phyloP scores from a whole-genome alignment of 345 rosid species.

The Melaleuca quinquenervia region DNA sequence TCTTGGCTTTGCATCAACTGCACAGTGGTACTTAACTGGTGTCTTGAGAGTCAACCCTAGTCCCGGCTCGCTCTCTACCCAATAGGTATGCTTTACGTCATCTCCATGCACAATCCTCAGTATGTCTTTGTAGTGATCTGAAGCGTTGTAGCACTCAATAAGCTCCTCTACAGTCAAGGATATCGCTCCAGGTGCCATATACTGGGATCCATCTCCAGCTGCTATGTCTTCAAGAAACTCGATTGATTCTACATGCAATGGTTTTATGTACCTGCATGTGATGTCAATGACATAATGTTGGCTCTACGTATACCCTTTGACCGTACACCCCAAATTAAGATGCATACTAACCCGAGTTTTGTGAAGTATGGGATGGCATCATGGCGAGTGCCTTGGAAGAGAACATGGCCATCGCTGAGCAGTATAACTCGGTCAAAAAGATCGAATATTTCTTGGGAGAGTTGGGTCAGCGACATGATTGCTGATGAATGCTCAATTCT shows the following conservation, averaged over 20 bases:
- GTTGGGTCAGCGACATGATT: slow-evolving; percentile 9
- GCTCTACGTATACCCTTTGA: neutral
- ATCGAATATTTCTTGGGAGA: slow-evolving; percentile 16
- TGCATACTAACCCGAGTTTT: slow-evolving; percentile 12
- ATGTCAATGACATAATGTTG: neutral
- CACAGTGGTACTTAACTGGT: slow-evolving; percentile 1
- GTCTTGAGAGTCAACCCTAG: slow-evolving; percentile 12
- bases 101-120: slow-evolving; percentile 8
- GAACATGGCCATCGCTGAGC: slow-evolving; percentile 5
- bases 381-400: slow-evolving; percentile 21
- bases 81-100: slow-evolving; percentile 11
- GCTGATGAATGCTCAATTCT: slow-evolving; percentile 25
- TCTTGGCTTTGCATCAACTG: slow-evolving; percentile 3
- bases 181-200: slow-evolving; percentile 10
- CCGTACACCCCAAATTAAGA: neutral
- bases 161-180: slow-evolving; percentile 14
- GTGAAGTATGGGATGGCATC: slow-evolving; percentile 20
- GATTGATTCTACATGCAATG: slow-evolving; percentile 12
- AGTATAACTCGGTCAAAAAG: slow-evolving; percentile 17
- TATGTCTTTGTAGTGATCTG: slow-evolving; percentile 25
- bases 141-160: slow-evolving; percentile 6
- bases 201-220: slow-evolving; percentile 14
- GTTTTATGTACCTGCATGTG: slow-evolving; percentile 13
- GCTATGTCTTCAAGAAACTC: slow-evolving; percentile 19
- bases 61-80: slow-evolving; percentile 24